Base-by-base conservation (phyloP, 1,284 basidiomycete genomes). In the Moesziomyces parantarcticus region DNA sequence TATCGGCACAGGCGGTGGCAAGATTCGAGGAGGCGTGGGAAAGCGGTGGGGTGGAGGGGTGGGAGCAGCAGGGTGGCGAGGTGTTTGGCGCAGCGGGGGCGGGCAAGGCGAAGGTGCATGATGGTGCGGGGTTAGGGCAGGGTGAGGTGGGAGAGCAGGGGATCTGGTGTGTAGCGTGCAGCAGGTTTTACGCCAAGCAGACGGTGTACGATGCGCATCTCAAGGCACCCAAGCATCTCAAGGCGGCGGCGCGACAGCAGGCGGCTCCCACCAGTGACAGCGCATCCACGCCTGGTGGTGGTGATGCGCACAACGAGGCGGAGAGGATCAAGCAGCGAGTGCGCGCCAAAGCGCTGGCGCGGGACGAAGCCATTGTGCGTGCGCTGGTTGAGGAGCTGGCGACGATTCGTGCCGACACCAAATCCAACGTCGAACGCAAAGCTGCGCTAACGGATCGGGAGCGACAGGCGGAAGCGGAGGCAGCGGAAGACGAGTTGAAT, bases 201-300 rank as follows among this genome's bases (percentile, higher is more conserved):
- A 97, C 96, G 0, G 97, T 99, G 5, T 99, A 95, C 84, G 93
- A 97, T 78, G 95, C 94, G 5, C 97, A 99, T 83, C 86, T 99
- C 49, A 92, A 90, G 10, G 96, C 94, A 29, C 94, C 93, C 85
- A 97, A 94, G 84, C 97, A 99, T 84, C 86, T 92, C 82, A 99
- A 98, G 85, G 92, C 93, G 13, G 88, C 89, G 13, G 89, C 90
- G 52, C 91, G 91, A 76, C 89, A 92, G 75, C 87, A 86, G 75
- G 65, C 49, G n/a, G 47, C 43, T n/a, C n/a, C n/a, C n/a, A n/a
- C n/a, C 10, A 43, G 23, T 41, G 42, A 47, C 20, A 5, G 52
- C 13, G 8, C 40, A 29, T 23, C 32, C 3, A 6, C 57, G 21
- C 25, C n/a, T 22, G 21, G 22, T 25, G 16, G 21, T 14, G 34